These are phyloP conservation scores for Umbelopsis sp. DNA, from an alignment of 192 early-diverging fungal species.

Conservation along the genomic window DNA sequence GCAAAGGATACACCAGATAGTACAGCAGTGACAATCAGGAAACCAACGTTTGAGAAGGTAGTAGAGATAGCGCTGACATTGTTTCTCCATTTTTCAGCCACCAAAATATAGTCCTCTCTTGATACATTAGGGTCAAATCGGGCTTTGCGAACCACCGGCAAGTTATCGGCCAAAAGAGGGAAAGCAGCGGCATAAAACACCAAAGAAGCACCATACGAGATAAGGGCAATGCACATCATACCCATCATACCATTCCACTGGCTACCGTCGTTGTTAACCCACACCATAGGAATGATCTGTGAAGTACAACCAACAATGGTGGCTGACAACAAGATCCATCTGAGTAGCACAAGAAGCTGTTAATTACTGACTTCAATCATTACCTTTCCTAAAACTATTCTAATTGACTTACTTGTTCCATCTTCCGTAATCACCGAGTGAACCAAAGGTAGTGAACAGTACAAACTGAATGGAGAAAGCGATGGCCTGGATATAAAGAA, in stretches of 20 bases:
- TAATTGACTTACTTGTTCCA: constrained; percentile 24
- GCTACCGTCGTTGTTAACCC: constrained; percentile 31
- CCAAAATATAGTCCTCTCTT: constrained; percentile 22
- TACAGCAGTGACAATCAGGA: constrained; percentile 26
- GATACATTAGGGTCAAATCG: constrained; percentile 30
- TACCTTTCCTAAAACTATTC: neutral
- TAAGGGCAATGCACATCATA: constrained; percentile 30
- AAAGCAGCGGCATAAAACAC: constrained; percentile 45
- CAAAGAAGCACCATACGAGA: constrained; percentile 37
- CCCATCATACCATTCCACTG: constrained; percentile 42
- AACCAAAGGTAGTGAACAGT: constrained; percentile 41
- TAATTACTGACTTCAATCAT: neutral
- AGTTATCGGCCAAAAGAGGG: constrained; percentile 34
- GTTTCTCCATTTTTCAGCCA: constrained; percentile 39
- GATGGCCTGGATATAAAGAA: constrained; percentile 42
- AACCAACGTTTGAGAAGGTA: constrained; percentile 37
- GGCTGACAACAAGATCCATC: constrained; percentile 26
- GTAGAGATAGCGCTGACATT: constrained; percentile 41
- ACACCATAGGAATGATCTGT: constrained; percentile 36
- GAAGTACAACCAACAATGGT: constrained; percentile 33
- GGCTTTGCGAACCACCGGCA: constrained; percentile 33
- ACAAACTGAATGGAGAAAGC: constrained; percentile 38
- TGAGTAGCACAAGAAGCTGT: neutral
- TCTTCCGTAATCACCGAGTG: constrained; percentile 38
- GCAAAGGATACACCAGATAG: constrained; percentile 33